Evolutionary conservation across 2,329 filamentous ascomycete genomes (phyloP).

Genomic region (Aureobasidium sp.): DNA sequence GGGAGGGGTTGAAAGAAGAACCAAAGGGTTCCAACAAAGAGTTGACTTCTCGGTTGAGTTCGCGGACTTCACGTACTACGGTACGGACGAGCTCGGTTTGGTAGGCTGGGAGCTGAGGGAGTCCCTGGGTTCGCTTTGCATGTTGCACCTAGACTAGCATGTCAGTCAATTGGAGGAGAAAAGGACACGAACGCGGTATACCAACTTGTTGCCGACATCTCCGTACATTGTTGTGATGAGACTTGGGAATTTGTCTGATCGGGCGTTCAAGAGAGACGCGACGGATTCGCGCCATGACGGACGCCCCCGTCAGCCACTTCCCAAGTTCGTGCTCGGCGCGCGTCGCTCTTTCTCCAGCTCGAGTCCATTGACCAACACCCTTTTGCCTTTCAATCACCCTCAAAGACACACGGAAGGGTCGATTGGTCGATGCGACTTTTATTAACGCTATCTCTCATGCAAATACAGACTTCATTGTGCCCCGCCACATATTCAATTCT

Average conservation of each 20-base stretch:
- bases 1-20: slow-evolving; percentile 71
- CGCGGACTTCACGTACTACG: slow-evolving; percentile 83
- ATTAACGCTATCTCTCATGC: background rate
- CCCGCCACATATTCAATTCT: background rate
- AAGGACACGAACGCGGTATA: slow-evolving; percentile 29
- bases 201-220: slow-evolving; percentile 77
- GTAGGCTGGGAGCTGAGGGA: slow-evolving; percentile 80
- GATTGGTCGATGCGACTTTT: background rate
- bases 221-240: slow-evolving; percentile 61
- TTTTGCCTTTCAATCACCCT: too few species aligned
- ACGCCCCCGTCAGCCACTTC: too few species aligned
- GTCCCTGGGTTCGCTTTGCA: slow-evolving; percentile 86
- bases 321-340: background rate
- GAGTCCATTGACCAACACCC: background rate
- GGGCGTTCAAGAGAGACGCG: background rate
- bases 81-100: slow-evolving; percentile 84
- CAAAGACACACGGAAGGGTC: background rate
- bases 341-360: background rate
- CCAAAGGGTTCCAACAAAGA: slow-evolving; percentile 73
- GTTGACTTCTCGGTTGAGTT: slow-evolving; percentile 78
- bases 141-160: slow-evolving; percentile 63
- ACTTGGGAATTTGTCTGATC: background rate
- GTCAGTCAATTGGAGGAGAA: slow-evolving; percentile 11
- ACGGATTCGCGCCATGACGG: background rate
- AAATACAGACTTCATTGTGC: background rate